Base-by-base conservation (phyloP, 768 basidiomycete genomes). In the Amanita rubescens region DNA sequence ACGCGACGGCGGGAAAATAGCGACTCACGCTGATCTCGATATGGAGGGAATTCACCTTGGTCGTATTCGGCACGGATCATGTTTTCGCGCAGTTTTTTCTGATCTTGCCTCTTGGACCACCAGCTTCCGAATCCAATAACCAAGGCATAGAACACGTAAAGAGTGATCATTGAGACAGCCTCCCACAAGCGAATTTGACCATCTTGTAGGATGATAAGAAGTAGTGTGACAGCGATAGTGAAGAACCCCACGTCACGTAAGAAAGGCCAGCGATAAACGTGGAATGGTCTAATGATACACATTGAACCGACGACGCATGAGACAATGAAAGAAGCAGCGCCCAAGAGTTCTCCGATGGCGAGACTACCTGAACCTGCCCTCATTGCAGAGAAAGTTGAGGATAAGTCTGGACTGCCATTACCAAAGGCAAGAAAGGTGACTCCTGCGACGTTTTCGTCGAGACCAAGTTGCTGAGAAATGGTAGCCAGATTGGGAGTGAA, bases 241-340 rank as follows among this genome's bases (percentile, higher is more conserved):
- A 97, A 97, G 76, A 98, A 98, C 5, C 90, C 85, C 30, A 95
- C 89, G 67, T 99, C 96, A 35, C 96, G 86, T 10, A 97, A 69
- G 71, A 98, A 99, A 0, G 90, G 85, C 15, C 75, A 72, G 0
- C 75, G 81, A 32, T 85, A 74, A 25, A 98, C 93, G 59, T 81
- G 79, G 70, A 99, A 99, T 0, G 95, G 94, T 54, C 87, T 89
- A 69, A 98, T 93, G 67, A 98, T 84, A 60, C 91, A 94, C 86
- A 99, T 95, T n/a, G 89, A 87, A 7, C 96, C 96, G 11, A 92
- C 95, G 20, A 99, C 96, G 62, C 94, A 92, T 2, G 92, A 92
- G 19, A 91, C 85, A 67, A 99, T 94, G 73, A 99, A 99, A 2
- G 90, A 80, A 0, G 95, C 94, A 2, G 95, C 95, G 5, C 96